phyloP scores from a whole-genome alignment of 305 asterid genomes.

The Stenogyne calaminthoides region DNA sequence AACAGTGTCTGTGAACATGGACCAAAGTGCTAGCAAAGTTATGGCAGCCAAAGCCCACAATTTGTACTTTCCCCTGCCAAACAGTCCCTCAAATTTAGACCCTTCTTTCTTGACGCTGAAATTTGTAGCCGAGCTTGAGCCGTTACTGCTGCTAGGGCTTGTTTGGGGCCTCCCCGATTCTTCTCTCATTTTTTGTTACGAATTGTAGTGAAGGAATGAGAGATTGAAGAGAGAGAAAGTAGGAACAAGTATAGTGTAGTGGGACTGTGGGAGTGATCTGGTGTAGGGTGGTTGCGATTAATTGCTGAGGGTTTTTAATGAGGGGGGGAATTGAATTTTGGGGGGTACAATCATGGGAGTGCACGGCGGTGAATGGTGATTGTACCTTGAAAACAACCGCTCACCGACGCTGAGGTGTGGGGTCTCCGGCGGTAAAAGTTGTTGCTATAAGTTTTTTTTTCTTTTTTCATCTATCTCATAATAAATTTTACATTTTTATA shows the following conservation, averaged over 20 bases:
- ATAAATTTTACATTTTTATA: too few species aligned
- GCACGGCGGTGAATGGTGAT: constrained; percentile 9
- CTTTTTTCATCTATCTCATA: too few species aligned
- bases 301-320: constrained; percentile 24
- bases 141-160: constrained; percentile 32
- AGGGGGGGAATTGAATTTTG: background rate
- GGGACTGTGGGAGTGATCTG: constrained; percentile 18
- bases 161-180: constrained; percentile 52
- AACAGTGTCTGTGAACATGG: constrained; percentile 89
- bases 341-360: constrained; percentile 23
- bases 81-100: constrained; percentile 45
- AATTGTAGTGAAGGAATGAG: background rate
- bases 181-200: constrained; percentile 57
- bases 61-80: constrained; percentile 82
- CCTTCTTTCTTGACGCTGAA: constrained; percentile 54
- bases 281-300: background rate
- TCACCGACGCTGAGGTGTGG: constrained; percentile 43
- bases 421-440: constrained; percentile 32
- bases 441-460: too few species aligned
- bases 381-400: constrained; percentile 27
- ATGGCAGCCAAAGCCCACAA: constrained; percentile 88
- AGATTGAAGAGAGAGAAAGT: background rate
- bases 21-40: constrained; percentile 79
- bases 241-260: background rate
- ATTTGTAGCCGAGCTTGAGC: constrained; percentile 33